phyloP scores from a whole-genome alignment of 192 early-diverging fungal species.

The Dispira parvispora region DNA sequence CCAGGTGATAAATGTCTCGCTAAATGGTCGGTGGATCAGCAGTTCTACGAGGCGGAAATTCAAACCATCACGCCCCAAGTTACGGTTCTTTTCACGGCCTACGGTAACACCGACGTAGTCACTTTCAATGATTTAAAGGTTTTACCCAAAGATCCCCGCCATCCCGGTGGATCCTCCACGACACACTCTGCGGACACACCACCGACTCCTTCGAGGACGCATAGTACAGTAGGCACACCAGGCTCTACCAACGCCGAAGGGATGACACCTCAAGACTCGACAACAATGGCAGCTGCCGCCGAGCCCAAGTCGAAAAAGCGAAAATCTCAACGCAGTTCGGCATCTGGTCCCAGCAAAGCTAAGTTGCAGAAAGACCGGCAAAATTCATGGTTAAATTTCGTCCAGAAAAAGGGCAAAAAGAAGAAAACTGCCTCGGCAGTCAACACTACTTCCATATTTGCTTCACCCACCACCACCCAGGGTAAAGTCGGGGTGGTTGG shows the following conservation, averaged over 20 bases:
- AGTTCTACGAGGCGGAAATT: not conserved
- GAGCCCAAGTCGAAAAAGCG: not conserved
- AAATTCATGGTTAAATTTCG: slow-evolving; percentile 28
- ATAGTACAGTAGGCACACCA: not conserved
- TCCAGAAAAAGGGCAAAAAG: slow-evolving; percentile 17
- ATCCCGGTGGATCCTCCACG: not conserved
- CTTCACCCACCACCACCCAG: slow-evolving; percentile 20
- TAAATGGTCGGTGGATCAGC: not conserved
- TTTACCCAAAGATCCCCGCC: not conserved
- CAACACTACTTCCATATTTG: slow-evolving; percentile 27
- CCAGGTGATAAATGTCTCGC: slow-evolving; percentile 1
- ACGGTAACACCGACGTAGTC: slow-evolving; percentile 3
- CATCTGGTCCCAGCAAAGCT: not conserved
- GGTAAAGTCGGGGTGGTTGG: slow-evolving; percentile 26
- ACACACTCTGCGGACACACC: not conserved
- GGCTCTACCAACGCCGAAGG: not conserved
- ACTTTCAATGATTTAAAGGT: not conserved
- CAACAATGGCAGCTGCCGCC: not conserved
- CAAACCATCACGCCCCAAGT: not conserved
- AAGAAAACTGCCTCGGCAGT: slow-evolving; percentile 26
- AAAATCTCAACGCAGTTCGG: not conserved
- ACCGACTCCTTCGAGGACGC: not conserved
- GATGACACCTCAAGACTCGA: not conserved
- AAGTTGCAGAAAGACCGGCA: slow-evolving; percentile 12
- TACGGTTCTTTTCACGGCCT: slow-evolving; percentile 6